A percentile compares a stretch with the other conserved stretches of the same genome.
phyloP scores from a whole-genome alignment of 2,329 filamentous ascomycete genomes.

The Claviceps capensis region DNA sequence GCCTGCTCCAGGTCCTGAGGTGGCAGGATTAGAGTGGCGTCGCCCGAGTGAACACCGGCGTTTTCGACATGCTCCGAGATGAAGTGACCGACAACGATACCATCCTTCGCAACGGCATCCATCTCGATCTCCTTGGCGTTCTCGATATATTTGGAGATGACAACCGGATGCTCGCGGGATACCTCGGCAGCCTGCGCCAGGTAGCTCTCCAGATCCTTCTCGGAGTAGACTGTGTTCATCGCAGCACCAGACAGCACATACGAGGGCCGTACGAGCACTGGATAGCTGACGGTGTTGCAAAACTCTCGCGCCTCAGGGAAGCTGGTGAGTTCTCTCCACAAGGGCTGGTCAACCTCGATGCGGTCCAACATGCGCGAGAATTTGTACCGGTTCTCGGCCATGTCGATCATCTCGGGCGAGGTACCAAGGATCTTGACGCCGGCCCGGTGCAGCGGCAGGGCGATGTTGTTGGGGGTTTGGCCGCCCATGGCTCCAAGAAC shows the following conservation, averaged over 20 bases:
- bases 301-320: constrained; percentile 81
- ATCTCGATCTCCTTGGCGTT: constrained; percentile 99
- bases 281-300: constrained; percentile 80
- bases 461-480: constrained; percentile 96
- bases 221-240: constrained; percentile 98
- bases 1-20: constrained; percentile 85
- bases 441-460: constrained; percentile 71
- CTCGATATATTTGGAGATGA: constrained; percentile 99
- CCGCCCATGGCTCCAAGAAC: constrained; percentile 94
- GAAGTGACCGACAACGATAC: constrained; percentile 85
- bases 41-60: constrained; percentile 94
- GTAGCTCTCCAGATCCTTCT: constrained; percentile 80
- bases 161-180: constrained; percentile 87
- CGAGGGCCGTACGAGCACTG: constrained; percentile 86
- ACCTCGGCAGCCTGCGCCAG: constrained; percentile 85
- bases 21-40: constrained; percentile 87
- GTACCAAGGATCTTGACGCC: constrained; percentile 91
- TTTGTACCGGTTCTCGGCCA: constrained; percentile 94
- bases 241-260: constrained; percentile 95
- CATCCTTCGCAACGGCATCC: constrained; percentile 90
- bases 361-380: constrained; percentile 96
- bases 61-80: constrained; percentile 99
- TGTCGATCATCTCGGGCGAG: constrained; percentile 97
- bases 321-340: constrained; percentile 95
- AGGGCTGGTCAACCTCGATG: constrained; percentile 89